Conservation (phyloP, 345 rosid species). For the Isatis tinctoria region DNA sequence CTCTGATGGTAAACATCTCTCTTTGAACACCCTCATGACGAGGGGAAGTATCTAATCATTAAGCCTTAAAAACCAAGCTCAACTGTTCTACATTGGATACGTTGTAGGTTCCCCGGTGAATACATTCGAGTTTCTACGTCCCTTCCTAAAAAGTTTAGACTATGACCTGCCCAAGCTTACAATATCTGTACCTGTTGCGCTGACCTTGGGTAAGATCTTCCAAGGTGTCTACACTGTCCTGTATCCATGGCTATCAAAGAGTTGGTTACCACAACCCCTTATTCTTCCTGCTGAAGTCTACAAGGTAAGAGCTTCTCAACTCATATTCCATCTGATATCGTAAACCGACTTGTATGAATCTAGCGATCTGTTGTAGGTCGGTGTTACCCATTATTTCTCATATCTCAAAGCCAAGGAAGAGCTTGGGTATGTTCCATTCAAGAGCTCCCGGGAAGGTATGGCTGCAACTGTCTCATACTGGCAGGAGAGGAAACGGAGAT, state of each 20-base stretch:
- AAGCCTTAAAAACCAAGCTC: background rate
- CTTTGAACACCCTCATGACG: background rate
- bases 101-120: constrained; percentile 75
- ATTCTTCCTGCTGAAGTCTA: constrained; percentile 91
- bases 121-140: constrained; percentile 73
- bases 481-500: constrained; percentile 64
- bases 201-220: constrained; percentile 55
- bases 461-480: constrained; percentile 78
- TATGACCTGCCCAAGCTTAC: constrained; percentile 63
- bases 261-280: constrained; percentile 91
- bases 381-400: constrained; percentile 90
- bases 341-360: background rate
- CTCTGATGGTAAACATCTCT: constrained; percentile 69
- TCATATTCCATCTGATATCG: background rate
- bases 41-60: background rate
- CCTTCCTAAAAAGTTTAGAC: constrained; percentile 63
- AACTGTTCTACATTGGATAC: background rate
- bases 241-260: constrained; percentile 70
- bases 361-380: constrained; percentile 47
- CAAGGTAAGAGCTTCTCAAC: constrained; percentile 50
- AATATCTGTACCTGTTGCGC: constrained; percentile 51
- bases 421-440: constrained; percentile 85
- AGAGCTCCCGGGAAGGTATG: constrained; percentile 78
- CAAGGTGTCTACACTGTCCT: constrained; percentile 53
- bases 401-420: constrained; percentile 82